Evolutionary conservation across 768 basidiomycete genomes (phyloP), one percentile per base, ranked within the genome.

Genomic region (Holtermannia corniformis): DNA sequence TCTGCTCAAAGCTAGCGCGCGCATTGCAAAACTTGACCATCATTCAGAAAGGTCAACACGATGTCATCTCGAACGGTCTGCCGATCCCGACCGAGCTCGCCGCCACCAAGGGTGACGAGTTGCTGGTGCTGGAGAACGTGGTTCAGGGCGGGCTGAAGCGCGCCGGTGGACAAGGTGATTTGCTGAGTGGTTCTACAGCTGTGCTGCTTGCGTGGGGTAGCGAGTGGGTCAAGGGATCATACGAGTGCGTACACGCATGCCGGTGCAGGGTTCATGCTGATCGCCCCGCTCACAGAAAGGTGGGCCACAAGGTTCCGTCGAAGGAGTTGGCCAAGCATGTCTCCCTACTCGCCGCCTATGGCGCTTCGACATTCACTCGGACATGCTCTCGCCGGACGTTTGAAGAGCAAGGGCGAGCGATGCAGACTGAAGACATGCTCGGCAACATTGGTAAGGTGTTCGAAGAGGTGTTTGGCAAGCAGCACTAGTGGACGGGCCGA

Each of bases 131-230:
- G 3, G 76, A 79, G 49, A 81, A 86, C 24, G 82, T 85, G 57
- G 73, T 78, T 0, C 74, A 80, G 50, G 95, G 95, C 1, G 91
- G 93, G 1, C 61, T 87, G 62, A 93, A 93, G 74, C 76, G 95
- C 51, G 92, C 89, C 63, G 93, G 95, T 12, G 95, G 95, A 1
- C 95, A 97, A 70, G 95, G 95, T 0, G 95, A 99, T 72, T 82
- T 99, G 32, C 71, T 97, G 51, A 86, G 84, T 62, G 95, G 95
- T 12, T 77, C 79, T 42, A 84, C 90, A 10, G 95, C 91, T 0
- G 81, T 89, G 1, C 81, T 95, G 69, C 76, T 97, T 61, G 92
- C 92, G 3, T 99, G 95, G 93, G 89, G 86, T 3, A 86, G 85
- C 69, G 89, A 87, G 62, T 97, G 87, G 68, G 89, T 92, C 64